Evolutionary conservation across 1,284 basidiomycete genomes (phyloP).

Genomic region (Apiotrichum sp.): DNA sequence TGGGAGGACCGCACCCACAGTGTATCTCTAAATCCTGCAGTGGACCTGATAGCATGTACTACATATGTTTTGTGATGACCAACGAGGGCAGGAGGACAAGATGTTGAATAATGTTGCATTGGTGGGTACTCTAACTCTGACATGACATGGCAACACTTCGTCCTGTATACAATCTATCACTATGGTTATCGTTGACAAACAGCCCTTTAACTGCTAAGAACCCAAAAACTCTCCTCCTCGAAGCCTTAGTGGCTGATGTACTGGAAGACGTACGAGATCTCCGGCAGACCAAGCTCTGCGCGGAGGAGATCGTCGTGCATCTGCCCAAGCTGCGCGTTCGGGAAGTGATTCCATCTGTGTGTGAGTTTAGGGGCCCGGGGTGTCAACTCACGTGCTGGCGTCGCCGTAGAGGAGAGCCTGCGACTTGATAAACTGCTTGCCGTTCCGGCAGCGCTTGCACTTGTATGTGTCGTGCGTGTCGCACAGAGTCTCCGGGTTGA

Average conservation of each 20-base stretch:
- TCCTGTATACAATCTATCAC: too few relatives aligned
- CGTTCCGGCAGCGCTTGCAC: conserved; percentile 88
- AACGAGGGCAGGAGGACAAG: too few relatives aligned
- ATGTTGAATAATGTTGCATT: too few relatives aligned
- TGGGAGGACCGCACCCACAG: too few relatives aligned
- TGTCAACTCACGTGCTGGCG: conserved; percentile 77
- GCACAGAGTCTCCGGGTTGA: conserved; percentile 79
- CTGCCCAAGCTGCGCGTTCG: conserved; percentile 75
- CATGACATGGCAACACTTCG: too few relatives aligned
- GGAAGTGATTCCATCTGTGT: conserved; percentile 92
- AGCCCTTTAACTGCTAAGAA: background rate
- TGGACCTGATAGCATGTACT: too few relatives aligned
- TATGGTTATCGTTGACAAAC: too few relatives aligned
- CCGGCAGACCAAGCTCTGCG: conserved; percentile 74
- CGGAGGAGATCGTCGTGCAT: conserved; percentile 94
- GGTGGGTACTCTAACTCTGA: too few relatives aligned
- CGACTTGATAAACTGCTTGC: conserved; percentile 75
- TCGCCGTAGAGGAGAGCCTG: conserved; percentile 90
- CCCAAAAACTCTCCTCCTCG: background rate
- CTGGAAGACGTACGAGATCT: conserved; percentile 88
- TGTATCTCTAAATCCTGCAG: too few relatives aligned
- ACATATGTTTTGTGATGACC: too few relatives aligned
- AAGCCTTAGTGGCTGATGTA: conserved; percentile 55
- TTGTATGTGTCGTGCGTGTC: conserved; percentile 98
- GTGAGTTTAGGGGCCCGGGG: background rate